These are phyloP conservation scores for Kwoniella sp. DNA, from an alignment of 768 basidiomycete genomes.

Conservation along the genomic window DNA sequence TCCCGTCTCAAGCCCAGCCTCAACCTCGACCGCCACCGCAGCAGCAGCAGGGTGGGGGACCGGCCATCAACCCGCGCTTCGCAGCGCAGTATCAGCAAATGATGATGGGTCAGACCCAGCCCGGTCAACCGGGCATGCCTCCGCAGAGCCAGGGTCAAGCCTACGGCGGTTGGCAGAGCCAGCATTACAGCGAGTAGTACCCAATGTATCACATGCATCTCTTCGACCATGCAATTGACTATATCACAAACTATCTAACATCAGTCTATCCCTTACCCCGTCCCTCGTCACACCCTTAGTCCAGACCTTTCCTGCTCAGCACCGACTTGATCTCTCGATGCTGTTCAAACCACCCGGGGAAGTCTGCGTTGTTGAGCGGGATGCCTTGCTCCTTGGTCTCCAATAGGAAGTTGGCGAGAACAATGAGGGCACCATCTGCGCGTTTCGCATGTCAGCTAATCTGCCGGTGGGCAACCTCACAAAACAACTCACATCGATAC, in stretches of 20 bases:
- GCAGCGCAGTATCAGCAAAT: slow-evolving; percentile 38
- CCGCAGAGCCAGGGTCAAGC: not conserved
- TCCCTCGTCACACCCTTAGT: slow-evolving; percentile 17
- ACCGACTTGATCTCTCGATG: slow-evolving; percentile 67
- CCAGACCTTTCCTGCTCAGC: slow-evolving; percentile 42
- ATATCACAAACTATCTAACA: not conserved
- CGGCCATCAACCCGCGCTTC: slow-evolving; percentile 45
- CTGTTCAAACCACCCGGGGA: slow-evolving; percentile 76
- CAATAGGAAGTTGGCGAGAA: slow-evolving; percentile 90
- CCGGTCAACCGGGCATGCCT: not conserved
- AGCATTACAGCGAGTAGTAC: not conserved
- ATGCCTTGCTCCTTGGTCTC: slow-evolving; percentile 54
- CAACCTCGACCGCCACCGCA: not conserved
- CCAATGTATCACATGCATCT: not conserved
- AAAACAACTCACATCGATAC: slow-evolving; percentile 52
- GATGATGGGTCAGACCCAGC: slow-evolving; percentile 4
- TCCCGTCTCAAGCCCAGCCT: not conserved
- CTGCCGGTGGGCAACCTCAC: not conserved
- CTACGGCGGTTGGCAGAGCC: not conserved
- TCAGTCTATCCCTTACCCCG: not conserved
- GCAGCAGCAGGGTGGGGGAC: slow-evolving; percentile 9
- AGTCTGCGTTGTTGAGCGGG: slow-evolving; percentile 53
- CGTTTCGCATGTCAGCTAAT: not conserved
- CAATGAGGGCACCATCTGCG: slow-evolving; percentile 78
- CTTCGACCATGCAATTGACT: not conserved